Percentiles rank a stretch among this genome's conserved stretches.
These are phyloP conservation scores for Raphanus raphanistrum DNA, from an alignment of 345 rosid species.

Conservation along the genomic window DNA sequence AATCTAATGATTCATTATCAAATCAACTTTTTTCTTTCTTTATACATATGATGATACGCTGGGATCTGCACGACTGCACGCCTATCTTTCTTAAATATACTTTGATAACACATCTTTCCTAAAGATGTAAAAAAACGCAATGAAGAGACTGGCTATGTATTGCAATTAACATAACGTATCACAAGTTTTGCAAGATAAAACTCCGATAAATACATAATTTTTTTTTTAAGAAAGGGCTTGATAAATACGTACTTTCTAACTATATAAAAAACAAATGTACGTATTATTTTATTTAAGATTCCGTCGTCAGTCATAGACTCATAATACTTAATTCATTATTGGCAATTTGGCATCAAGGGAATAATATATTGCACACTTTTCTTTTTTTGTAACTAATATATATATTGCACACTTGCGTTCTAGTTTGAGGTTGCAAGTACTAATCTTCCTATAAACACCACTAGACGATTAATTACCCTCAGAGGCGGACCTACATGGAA, in stretches of 20 bases:
- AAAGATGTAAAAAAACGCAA: not conserved
- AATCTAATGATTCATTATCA: not conserved
- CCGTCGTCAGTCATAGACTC: not conserved
- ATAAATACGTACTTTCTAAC: not conserved
- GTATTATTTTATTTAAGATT: not conserved
- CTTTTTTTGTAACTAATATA: too few species aligned
- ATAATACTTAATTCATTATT: not conserved
- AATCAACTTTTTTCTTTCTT: not conserved
- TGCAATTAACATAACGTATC: not conserved
- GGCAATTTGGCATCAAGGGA: not conserved
- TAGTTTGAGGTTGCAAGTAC: slow-evolving; percentile 4
- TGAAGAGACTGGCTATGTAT: not conserved
- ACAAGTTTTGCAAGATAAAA: not conserved
- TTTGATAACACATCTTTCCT: not conserved
- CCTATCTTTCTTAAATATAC: not conserved
- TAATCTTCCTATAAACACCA: not conserved
- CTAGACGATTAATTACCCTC: not conserved
- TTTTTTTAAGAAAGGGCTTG: too few species aligned
- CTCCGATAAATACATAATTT: not conserved
- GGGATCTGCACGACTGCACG: not conserved
- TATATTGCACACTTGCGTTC: not conserved
- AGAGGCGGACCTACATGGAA: too few species aligned
- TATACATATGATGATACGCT: not conserved
- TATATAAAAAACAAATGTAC: not conserved
- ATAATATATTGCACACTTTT: not conserved